Evolutionary conservation across 2,329 filamentous ascomycete species (phyloP).

Genomic region (Penicillium sp.): DNA sequence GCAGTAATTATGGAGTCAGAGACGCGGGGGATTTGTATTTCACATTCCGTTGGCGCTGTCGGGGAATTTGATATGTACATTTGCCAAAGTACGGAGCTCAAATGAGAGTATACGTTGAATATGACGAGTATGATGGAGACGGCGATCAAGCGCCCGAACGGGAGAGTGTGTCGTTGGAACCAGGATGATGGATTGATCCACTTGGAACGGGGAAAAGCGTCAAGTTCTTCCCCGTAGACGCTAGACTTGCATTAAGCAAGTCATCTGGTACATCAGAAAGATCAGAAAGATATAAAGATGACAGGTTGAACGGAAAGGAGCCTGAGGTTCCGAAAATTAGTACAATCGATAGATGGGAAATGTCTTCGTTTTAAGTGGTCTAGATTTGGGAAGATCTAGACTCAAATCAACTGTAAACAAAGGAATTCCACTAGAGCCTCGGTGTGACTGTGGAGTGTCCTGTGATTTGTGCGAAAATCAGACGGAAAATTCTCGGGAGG

Average conservation of each 20-base stretch:
- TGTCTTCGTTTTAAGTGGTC: slow-evolving; percentile 4
- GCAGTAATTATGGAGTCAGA: slow-evolving; percentile 9
- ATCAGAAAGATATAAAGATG: background rate
- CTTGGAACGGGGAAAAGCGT: slow-evolving; percentile 15
- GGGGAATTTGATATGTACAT: background rate
- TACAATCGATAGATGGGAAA: background rate
- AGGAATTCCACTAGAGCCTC: slow-evolving; percentile 1
- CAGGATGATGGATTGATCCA: slow-evolving; percentile 12
- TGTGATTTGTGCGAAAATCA: slow-evolving; percentile 15
- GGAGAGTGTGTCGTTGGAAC: background rate
- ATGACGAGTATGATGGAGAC: slow-evolving; percentile 1
- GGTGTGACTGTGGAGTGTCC: background rate
- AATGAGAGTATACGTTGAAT: background rate
- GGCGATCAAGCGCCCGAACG: slow-evolving; percentile 3
- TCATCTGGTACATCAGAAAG: slow-evolving; percentile 5
- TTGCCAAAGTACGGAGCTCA: slow-evolving; percentile 2
- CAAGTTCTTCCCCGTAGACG: background rate
- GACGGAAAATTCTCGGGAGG: background rate
- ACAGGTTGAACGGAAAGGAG: background rate
- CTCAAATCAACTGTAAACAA: background rate
- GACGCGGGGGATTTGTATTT: background rate
- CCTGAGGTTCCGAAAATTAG: background rate
- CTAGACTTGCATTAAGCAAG: slow-evolving; percentile 10
- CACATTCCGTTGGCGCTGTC: background rate
- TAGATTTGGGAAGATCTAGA: slow-evolving; percentile 3